A percentile compares a stretch with the other conserved stretches of the same genome.
Evolutionary conservation across 116 monocot species (phyloP).

Genomic region (Trichopus zeylanicus): DNA sequence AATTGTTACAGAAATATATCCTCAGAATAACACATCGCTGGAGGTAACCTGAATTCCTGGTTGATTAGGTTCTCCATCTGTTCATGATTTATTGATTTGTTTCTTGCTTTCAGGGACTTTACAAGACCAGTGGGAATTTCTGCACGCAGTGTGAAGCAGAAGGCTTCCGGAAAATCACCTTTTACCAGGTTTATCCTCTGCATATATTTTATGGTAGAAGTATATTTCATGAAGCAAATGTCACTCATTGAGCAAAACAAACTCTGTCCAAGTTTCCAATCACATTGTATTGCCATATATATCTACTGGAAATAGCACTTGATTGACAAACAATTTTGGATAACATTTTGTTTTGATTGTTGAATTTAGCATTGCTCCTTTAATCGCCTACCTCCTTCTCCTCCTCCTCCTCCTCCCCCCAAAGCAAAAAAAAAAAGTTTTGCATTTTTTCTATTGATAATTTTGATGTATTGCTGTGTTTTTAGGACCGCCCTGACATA

Average conservation of each 20-base stretch:
- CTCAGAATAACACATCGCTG: slow-evolving; percentile 90
- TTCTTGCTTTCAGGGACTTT: slow-evolving; percentile 67
- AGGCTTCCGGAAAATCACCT: slow-evolving; percentile 96
- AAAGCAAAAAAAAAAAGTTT: too few relatives aligned
- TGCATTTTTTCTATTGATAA: too few relatives aligned
- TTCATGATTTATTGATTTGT: slow-evolving; percentile 1
- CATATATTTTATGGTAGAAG: background rate
- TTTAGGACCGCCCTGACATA: slow-evolving; percentile 93
- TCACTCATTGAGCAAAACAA: too few relatives aligned
- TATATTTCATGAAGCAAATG: too few relatives aligned
- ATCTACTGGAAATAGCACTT: too few relatives aligned
- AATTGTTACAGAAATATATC: slow-evolving; percentile 89
- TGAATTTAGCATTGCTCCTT: too few relatives aligned
- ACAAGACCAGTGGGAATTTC: slow-evolving; percentile 79
- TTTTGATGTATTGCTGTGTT: slow-evolving; percentile 7
- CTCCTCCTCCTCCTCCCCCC: too few relatives aligned
- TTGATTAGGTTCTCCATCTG: slow-evolving; percentile 1
- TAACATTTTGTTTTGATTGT: too few relatives aligned
- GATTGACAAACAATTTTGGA: too few relatives aligned
- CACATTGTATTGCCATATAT: too few relatives aligned
- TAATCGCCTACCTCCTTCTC: too few relatives aligned
- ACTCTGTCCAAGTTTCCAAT: too few relatives aligned
- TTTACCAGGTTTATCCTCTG: slow-evolving; percentile 70
- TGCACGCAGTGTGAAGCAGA: slow-evolving; percentile 99
- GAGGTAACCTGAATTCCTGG: slow-evolving; percentile 40